phyloP scores from a whole-genome alignment of 139 green algal genomes.

The Chlorella sp. region DNA sequence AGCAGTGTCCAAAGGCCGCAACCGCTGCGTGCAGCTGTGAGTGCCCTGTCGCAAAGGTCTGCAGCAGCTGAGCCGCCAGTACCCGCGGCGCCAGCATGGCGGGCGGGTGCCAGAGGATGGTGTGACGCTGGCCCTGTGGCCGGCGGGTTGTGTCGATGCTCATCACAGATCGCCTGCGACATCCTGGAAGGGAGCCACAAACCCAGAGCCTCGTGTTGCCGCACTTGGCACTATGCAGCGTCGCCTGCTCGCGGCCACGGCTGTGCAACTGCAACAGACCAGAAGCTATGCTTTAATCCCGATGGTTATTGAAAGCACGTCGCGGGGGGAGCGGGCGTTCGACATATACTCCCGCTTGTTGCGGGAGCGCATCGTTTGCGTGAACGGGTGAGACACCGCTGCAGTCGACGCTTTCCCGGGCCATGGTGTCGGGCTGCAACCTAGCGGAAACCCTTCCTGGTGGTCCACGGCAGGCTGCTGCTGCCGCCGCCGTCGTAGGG shows the following conservation, averaged over 20 bases:
- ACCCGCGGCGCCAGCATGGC: too few species aligned
- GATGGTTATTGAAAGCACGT: conserved; percentile 73
- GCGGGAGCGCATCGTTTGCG: conserved; percentile 90
- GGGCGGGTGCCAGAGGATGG: too few species aligned
- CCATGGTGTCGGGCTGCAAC: neutral
- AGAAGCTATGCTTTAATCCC: conserved; percentile 45
- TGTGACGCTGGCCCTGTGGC: too few species aligned
- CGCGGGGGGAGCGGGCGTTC: conserved; percentile 83
- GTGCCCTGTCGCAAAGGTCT: too few species aligned
- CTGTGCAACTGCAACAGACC: neutral
- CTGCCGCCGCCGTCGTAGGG: too few species aligned
- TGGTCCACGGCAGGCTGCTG: too few species aligned
- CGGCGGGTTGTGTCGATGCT: too few species aligned
- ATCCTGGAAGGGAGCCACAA: too few species aligned
- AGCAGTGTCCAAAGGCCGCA: too few species aligned
- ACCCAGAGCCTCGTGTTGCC: neutral
- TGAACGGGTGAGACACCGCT: conserved; percentile 61
- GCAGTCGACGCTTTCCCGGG: neutral
- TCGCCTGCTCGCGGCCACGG: neutral
- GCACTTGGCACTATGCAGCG: neutral
- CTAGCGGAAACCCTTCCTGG: neutral
- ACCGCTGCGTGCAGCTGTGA: too few species aligned
- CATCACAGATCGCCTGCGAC: too few species aligned
- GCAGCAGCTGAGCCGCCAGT: too few species aligned
- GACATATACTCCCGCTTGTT: conserved; percentile 95